Percentiles rank a stretch among this genome's conserved stretches.
Conservation (phyloP, 2,329 filamentous ascomycete species). For the Aspergillus caelatus region DNA sequence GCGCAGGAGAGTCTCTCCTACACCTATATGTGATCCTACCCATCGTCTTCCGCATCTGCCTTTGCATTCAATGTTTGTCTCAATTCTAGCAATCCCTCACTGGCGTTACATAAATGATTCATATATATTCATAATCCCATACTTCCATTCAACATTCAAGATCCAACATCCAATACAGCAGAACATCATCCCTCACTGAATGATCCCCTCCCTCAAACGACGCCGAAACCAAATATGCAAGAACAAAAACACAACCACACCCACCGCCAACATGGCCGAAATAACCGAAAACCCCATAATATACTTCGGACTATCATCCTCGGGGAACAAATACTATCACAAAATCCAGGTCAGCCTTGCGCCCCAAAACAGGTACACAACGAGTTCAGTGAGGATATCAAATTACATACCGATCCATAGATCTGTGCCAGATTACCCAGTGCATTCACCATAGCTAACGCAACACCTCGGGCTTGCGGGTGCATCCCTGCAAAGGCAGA, state of each 20-base stretch:
- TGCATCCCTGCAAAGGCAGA: constrained; percentile 56
- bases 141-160: too few relatives aligned
- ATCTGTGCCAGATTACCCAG: constrained; percentile 60
- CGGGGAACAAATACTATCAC: constrained; percentile 51
- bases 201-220: too few relatives aligned
- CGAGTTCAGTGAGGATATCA: too few relatives aligned
- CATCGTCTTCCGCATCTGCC: too few relatives aligned
- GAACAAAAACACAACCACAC: constrained; percentile 30
- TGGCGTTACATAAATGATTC: too few relatives aligned
- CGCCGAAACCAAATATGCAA: constrained; percentile 31
- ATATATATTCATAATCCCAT: too few relatives aligned
- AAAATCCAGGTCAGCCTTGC: neutral
- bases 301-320: constrained; percentile 53
- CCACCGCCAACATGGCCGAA: constrained; percentile 35
- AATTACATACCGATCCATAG: constrained; percentile 45
- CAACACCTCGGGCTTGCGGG: constrained; percentile 55
- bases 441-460: constrained; percentile 56
- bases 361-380: neutral
- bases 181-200: too few relatives aligned
- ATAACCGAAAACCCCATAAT: constrained; percentile 48
- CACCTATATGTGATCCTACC: too few relatives aligned
- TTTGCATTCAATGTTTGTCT: too few relatives aligned
- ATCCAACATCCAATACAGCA: too few relatives aligned
- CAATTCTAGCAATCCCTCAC: too few relatives aligned
- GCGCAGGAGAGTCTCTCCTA: too few relatives aligned